phyloP scores from a whole-genome alignment of 73 alveolate genomes.

The Paramecium caudatum region DNA sequence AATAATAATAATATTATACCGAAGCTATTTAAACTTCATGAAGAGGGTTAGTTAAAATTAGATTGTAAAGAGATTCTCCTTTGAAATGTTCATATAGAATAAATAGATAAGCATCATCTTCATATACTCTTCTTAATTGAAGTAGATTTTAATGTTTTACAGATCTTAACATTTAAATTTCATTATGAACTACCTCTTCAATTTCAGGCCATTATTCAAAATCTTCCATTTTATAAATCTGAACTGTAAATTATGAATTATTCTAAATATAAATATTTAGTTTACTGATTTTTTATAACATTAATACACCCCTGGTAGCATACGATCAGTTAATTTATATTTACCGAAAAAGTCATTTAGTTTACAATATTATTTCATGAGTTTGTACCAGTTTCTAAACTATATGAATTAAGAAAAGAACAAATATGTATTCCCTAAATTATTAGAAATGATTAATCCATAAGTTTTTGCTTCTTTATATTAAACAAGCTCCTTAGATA shows the following conservation, averaged over 20 bases:
- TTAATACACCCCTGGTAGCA: constrained; percentile 57
- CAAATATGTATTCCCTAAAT: constrained; percentile 52
- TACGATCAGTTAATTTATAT: constrained; percentile 53
- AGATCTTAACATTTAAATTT: constrained; percentile 58
- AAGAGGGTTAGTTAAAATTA: not conserved
- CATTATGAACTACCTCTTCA: constrained; percentile 66
- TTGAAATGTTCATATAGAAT: constrained; percentile 78
- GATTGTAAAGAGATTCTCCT: constrained; percentile 79
- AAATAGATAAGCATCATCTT: constrained; percentile 76
- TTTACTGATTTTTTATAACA: constrained; percentile 37
- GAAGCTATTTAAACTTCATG: constrained; percentile 67
- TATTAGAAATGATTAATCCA: constrained; percentile 57
- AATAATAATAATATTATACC: not conserved
- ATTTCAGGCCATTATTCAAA: constrained; percentile 48
- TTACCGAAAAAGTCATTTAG: constrained; percentile 44
- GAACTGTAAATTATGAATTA: not conserved
- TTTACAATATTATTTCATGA: constrained; percentile 62
- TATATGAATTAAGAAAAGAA: constrained; percentile 27
- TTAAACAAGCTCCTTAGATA: not conserved
- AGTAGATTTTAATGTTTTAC: constrained; percentile 64
- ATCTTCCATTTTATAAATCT: constrained; percentile 49
- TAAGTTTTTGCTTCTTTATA: constrained; percentile 60
- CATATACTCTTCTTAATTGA: constrained; percentile 77
- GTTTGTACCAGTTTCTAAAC: constrained; percentile 49
- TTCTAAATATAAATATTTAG: not conserved